Evolutionary conservation across 441 rosid species (phyloP).

Genomic region (Mallotus repandus): DNA sequence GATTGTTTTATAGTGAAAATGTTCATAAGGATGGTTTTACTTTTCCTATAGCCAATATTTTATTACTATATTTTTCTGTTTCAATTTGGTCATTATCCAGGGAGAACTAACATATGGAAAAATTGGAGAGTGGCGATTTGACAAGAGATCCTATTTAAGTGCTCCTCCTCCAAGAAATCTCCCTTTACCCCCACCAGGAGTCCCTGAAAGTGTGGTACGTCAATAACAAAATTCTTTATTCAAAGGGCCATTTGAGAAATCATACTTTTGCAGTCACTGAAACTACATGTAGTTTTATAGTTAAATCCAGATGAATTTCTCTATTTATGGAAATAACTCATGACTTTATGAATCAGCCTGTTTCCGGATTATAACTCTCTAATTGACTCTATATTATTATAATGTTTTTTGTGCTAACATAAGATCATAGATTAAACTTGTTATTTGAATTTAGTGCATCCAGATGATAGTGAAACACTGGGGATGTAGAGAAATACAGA

Average conservation of each 20-base stretch:
- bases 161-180: slow-evolving; percentile 73
- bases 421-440: neutral
- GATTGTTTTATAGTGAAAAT: neutral
- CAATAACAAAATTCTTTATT: slow-evolving; percentile 9
- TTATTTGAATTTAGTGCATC: neutral
- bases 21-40: neutral
- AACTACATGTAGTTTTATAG: slow-evolving; percentile 1
- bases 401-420: neutral
- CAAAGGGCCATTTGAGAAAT: neutral
- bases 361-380: neutral
- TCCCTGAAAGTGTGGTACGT: slow-evolving; percentile 81
- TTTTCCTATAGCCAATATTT: neutral
- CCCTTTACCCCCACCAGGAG: slow-evolving; percentile 72
- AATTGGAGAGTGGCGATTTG: slow-evolving; percentile 78
- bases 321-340: neutral
- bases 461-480: neutral
- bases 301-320: neutral
- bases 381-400: neutral
- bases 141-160: slow-evolving; percentile 64
- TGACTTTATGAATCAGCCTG: neutral
- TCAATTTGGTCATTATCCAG: slow-evolving; percentile 31
- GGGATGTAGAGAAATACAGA: neutral
- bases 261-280: neutral
- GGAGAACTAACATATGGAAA: slow-evolving; percentile 65
- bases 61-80: neutral